These are phyloP conservation scores for Penicillium brevicompactum DNA, from an alignment of 2,329 filamentous ascomycete species.

Conservation along the genomic window DNA sequence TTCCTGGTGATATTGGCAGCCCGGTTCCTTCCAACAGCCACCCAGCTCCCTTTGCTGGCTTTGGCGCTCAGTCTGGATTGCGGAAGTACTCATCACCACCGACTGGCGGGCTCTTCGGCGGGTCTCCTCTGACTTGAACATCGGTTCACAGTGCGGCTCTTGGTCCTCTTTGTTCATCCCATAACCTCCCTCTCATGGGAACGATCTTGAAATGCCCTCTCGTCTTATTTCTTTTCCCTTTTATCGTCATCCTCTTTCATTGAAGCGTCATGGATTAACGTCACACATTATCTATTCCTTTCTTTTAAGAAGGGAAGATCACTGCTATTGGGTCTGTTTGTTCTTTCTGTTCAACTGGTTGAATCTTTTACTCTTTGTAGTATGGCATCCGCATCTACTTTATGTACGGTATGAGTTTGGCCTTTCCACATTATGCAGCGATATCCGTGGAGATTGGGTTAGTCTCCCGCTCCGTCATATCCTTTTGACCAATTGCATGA, in stretches of 20 bases:
- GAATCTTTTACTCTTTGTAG: slow-evolving; percentile 21
- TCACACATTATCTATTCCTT: slow-evolving; percentile 21
- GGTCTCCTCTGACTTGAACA: slow-evolving; percentile 18
- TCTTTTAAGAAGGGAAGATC: slow-evolving; percentile 10
- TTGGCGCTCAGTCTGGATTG: slow-evolving; percentile 33
- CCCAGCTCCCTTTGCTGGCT: slow-evolving; percentile 41
- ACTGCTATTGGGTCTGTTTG: slow-evolving; percentile 19
- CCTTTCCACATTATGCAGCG: slow-evolving; percentile 36
- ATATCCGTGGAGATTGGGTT: slow-evolving; percentile 35
- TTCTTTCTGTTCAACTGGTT: slow-evolving; percentile 20
- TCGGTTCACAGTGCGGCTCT: not conserved
- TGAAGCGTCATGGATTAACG: slow-evolving; percentile 30
- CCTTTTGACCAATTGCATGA: slow-evolving; percentile 37
- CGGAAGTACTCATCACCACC: slow-evolving; percentile 43
- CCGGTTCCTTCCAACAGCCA: slow-evolving; percentile 55
- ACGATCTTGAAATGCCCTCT: slow-evolving; percentile 21
- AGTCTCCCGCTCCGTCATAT: slow-evolving; percentile 28
- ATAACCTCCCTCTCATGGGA: slow-evolving; percentile 12
- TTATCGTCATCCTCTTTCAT: slow-evolving; percentile 12
- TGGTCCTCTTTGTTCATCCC: slow-evolving; percentile 4
- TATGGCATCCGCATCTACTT: slow-evolving; percentile 27
- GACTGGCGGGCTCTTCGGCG: slow-evolving; percentile 39
- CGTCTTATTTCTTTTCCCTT: slow-evolving; percentile 16
- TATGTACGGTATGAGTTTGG: slow-evolving; percentile 29
- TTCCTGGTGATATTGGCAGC: slow-evolving; percentile 70